Base-by-base conservation (phyloP, 2,329 filamentous ascomycete species). In the Colletotrichum camelliae region DNA sequence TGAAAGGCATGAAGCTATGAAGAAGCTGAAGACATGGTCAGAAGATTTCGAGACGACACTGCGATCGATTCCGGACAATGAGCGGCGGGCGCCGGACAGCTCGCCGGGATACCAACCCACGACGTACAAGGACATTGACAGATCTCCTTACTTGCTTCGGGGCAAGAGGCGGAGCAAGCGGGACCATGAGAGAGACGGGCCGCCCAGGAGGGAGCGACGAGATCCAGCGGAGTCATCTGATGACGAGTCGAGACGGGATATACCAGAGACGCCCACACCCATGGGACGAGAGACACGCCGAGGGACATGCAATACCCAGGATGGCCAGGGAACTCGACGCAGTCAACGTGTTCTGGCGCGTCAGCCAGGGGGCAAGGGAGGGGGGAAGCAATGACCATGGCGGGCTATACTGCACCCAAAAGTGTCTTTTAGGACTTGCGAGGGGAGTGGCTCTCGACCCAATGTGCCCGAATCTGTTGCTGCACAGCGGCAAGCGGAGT, bases 361-460 rank as follows among this genome's bases (percentile, higher is more conserved):
- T 52, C 70, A 57, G 24, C 31, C 37, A 33, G 60, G 61, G 16
- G 68, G 52, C 67, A 48, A 31, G 10, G 67, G 16, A 55, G n/a
- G 57, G 67, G n/a, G 33, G 21, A 77, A 71, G 35, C n/a, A 27
- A 67, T 2, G 24, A 70, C 6, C 16, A 61, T 70, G 29, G 39
- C 39, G 62, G 72, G 61, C 72, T 74, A 55, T 86, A 86, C 77
- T 87, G 84, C 78, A 85, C 85, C 2, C 82, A 86, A 27, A 80
- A 80, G 55, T 87, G 85, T 78, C 80, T 87, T 21, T 79, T 82
- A 13, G 84, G 85, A 18, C 78, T 87, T 37, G 77, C 82, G 12
- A 75, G 77, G 9, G 79, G 82, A 43, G 76, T 77, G 10, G 29
- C 74, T 4, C 81, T 87, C 16, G 84, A 87, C 74, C 27, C 72